Conservation (phyloP, 106 monocot species). For the Iris macrosiphon region DNA sequence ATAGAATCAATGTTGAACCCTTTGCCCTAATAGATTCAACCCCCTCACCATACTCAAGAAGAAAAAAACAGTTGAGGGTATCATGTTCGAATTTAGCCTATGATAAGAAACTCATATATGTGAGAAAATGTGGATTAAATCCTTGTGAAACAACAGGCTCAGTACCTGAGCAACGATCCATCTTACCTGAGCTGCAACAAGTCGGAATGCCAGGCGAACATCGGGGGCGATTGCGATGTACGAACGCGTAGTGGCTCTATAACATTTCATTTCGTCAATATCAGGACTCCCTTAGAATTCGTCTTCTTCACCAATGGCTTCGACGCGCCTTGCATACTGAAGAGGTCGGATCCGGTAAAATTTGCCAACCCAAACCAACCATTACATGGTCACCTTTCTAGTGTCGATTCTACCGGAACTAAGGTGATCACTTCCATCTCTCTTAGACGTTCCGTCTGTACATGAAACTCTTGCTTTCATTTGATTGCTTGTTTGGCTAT, state of each 20-base stretch:
- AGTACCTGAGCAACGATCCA: constrained; percentile 53
- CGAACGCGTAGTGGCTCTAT: constrained; percentile 45
- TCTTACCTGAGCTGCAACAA: constrained; percentile 43
- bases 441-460: no score
- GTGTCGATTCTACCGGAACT: constrained; percentile 54
- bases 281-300: constrained; percentile 68
- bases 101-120: no score
- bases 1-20: no score
- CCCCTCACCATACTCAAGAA: no score
- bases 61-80: no score
- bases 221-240: constrained; percentile 17
- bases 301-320: constrained; percentile 66
- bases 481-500: background rate
- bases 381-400: constrained; percentile 56
- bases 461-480: background rate
- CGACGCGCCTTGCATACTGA: constrained; percentile 40
- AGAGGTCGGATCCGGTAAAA: constrained; percentile 31
- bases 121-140: no score
- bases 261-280: constrained; percentile 55
- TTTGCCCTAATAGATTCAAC: no score
- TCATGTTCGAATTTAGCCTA: no score
- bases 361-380: constrained; percentile 60
- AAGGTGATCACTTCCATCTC: no score
- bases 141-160: constrained; percentile 57
- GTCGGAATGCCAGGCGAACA: constrained; percentile 20